Evolutionary conservation across 352 stramenopile genomes (phyloP), one percentile per base, ranked within the genome.

Genomic region (Globisporangium solare): DNA sequence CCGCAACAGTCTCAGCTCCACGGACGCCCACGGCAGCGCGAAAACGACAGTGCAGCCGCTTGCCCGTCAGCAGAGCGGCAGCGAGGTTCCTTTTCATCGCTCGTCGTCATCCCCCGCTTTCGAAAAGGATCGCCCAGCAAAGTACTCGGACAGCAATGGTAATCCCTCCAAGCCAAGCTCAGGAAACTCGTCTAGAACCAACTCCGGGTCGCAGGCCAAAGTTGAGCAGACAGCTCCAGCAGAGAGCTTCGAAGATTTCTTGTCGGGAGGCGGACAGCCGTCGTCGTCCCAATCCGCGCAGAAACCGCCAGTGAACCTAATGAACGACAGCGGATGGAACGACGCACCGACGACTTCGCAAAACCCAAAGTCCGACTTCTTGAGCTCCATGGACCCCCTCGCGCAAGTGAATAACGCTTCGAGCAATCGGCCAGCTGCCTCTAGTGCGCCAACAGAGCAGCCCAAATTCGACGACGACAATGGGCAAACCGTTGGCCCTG

Each of bases 381-480:
- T 88, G 40, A 83, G 56, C 63, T 68, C 78, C 4, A 91, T 89
- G 81, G 79, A 89, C 39, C 81, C 78, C 21, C 57, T 89, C n/a
- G 76, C 75, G 22, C 68, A 64, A 51, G 42, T 54, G 20, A 67
- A 61, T 17, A 75, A 62, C 66, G 6, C 54, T 6, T n/a, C 54
- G 18, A 60, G 15, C 39, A 53, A 32, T 0, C 39, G 43, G 15
- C 50, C 47, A 5, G 41, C 54, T 17, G 18, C 51, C 15, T 56
- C 37, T 20, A 22, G 48, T 13, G 24, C 58, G 37, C 49, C 66
- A 7, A 74, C 47, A 41, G 77, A 84, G 58, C 66, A 68, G 42
- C 77, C 75, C 27, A 83, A 86, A 60, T 94, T 94, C 52, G 79
- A 94, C 10, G 80, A 92, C 64, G 84, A 94, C 58, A 69, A 72